Evolutionary conservation across 192 early-diverging fungal genomes (phyloP).

Genomic region (Coemansia sp.): DNA sequence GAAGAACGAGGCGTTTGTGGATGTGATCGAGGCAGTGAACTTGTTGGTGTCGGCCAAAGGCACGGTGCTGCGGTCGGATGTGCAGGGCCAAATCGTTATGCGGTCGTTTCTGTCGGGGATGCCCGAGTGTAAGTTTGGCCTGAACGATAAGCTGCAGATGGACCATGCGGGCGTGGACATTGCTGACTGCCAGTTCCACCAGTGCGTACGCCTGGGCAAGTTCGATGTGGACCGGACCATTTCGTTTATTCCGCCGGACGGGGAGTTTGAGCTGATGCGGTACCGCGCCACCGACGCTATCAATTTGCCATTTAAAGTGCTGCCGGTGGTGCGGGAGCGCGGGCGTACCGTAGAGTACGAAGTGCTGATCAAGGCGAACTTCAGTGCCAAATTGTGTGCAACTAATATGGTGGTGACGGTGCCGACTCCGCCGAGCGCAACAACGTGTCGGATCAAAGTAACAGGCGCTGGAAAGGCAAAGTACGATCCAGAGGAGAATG

Average conservation of each 20-base stretch:
- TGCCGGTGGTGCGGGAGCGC: constrained; percentile 88
- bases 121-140: constrained; percentile 96
- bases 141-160: constrained; percentile 92
- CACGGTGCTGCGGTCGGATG: constrained; percentile 85
- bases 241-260: constrained; percentile 96
- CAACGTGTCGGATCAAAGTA: constrained; percentile 77
- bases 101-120: constrained; percentile 94
- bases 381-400: constrained; percentile 82
- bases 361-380: constrained; percentile 86
- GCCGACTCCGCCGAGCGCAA: constrained; percentile 89
- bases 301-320: constrained; percentile 92
- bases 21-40: constrained; percentile 98
- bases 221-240: constrained; percentile 93
- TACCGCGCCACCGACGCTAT: constrained; percentile 95
- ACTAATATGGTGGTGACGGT: constrained; percentile 86
- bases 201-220: constrained; percentile 91
- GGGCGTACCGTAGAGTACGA: constrained; percentile 86
- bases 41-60: constrained; percentile 84
- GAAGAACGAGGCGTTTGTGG: constrained; percentile 98
- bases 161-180: constrained; percentile 87
- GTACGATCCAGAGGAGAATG: constrained; percentile 92
- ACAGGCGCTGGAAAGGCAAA: constrained; percentile 82
- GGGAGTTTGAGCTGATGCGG: constrained; percentile 96
- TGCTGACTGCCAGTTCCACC: constrained; percentile 98
- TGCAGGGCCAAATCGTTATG: constrained; percentile 89